Base-by-base conservation (phyloP, 805 yeast species). In the Kockiozyma suomiensis region DNA sequence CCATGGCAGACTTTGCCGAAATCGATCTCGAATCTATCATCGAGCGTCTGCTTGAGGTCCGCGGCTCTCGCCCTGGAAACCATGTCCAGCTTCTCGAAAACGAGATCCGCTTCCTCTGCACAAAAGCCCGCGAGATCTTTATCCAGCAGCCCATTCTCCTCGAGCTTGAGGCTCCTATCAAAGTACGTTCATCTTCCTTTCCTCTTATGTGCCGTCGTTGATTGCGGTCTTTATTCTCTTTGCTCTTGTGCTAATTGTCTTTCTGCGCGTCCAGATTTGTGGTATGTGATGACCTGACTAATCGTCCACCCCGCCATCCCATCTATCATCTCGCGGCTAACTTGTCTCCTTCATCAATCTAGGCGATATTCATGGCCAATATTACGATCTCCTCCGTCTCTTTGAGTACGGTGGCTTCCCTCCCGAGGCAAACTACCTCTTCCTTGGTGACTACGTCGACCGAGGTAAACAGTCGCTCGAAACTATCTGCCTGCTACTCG, bases 371-470 rank as follows among this genome's bases (percentile, higher is more conserved):
- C 99, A 93, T 76, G 99, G 99, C 59, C 99, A 93, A 78, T 93
- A 94, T 77, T 93, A 93, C 74, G 99, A 93, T 76, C 83, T 93
- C 70, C 82, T 93, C 74, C 87, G 99, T 76, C 83, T 93, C 70
- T 93, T 93, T 72, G 98, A 94, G 79, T 93, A 93, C 73, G 98
- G 99, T 70, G 99, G 98, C 1, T 93, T 94, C 81, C 99, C 99
- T 1, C 99, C 99, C 12, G 98, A 94, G 75, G 96, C 98, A 19
- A 93, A 93, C 79, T 93, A 93, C 78, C 80, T 93, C 70, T 93
- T 93, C 74, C 78, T 93, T 61, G 99, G 99, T 68, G 99, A 93
- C 81, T 93, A 93, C 73, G 99, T 93, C 68, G 99, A 93, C 80
- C 87, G 99, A 81, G 99, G 99, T 72, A 91, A 92, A 74, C 98